phyloP scores from a whole-genome alignment of 2,329 filamentous ascomycete species.

The Fusarium odoratissimum region DNA sequence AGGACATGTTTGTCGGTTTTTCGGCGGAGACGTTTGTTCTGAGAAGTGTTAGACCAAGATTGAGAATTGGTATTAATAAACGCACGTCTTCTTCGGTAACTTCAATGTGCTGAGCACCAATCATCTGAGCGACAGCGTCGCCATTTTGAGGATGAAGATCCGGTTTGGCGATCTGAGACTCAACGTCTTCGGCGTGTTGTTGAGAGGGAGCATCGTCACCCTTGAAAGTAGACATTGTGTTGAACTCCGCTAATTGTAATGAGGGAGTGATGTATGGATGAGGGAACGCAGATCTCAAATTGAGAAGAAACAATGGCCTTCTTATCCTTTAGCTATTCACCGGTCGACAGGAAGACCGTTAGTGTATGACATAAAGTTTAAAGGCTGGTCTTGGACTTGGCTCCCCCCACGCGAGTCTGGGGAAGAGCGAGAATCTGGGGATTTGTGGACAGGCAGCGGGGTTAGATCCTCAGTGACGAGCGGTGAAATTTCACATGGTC shows the following conservation, averaged over 20 bases:
- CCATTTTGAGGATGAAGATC: not conserved
- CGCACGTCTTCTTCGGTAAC: slow-evolving; percentile 37
- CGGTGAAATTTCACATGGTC: not conserved
- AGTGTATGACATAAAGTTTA: not conserved
- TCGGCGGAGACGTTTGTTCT: slow-evolving; percentile 60
- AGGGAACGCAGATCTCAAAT: not conserved
- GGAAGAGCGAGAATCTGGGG: slow-evolving; percentile 11
- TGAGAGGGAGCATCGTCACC: slow-evolving; percentile 11
- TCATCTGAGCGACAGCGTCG: slow-evolving; percentile 27
- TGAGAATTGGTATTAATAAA: too few relatives aligned
- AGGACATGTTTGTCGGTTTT: slow-evolving; percentile 73
- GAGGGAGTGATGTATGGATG: not conserved
- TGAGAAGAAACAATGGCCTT: not conserved
- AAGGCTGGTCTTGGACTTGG: not conserved
- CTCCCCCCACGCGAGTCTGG: slow-evolving; percentile 12
- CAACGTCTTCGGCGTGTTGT: slow-evolving; percentile 11
- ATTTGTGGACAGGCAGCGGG: not conserved
- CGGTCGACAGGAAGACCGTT: not conserved
- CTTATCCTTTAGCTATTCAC: not conserved
- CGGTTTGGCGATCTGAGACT: slow-evolving; percentile 10
- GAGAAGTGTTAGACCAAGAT: too few relatives aligned
- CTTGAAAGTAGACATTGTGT: slow-evolving; percentile 8
- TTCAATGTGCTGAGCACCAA: slow-evolving; percentile 29
- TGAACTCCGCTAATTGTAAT: not conserved
- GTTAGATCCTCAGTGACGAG: not conserved